A percentile compares a stretch with the other conserved stretches of the same genome.
phyloP scores from a whole-genome alignment of 2,329 filamentous ascomycete species.

The Stagonosporopsis rhizophila region DNA sequence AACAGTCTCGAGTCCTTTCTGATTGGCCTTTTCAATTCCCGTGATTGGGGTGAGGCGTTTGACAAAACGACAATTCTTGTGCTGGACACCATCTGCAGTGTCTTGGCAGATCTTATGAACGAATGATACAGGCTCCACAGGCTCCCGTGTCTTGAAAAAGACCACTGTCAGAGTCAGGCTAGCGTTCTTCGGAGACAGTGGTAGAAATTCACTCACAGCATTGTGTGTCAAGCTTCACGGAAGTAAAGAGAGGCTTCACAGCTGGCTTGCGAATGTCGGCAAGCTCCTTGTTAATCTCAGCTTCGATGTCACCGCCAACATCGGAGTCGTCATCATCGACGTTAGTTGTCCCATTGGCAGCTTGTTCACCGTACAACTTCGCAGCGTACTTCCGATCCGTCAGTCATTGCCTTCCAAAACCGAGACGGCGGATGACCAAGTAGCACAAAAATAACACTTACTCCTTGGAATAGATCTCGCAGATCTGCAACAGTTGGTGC shows the following conservation, averaged over 20 bases:
- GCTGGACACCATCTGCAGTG: conserved; percentile 58
- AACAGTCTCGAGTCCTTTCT: conserved; percentile 71
- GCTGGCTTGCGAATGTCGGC: conserved; percentile 63
- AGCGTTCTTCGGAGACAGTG: neutral
- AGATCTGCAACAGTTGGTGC: conserved; percentile 73
- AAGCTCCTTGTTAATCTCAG: conserved; percentile 75
- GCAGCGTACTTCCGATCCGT: conserved; percentile 71
- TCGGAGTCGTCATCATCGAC: conserved; percentile 49
- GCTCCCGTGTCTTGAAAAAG: conserved; percentile 64
- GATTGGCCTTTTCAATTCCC: conserved; percentile 69
- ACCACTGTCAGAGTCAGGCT: conserved; percentile 53
- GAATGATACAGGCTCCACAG: conserved; percentile 66
- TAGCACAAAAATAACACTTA: conserved; percentile 51
- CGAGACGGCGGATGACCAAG: neutral
- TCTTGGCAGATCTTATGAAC: conserved; percentile 66
- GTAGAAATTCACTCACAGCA: conserved; percentile 53
- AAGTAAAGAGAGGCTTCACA: conserved; percentile 59
- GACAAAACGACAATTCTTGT: conserved; percentile 64
- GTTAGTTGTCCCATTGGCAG: conserved; percentile 52
- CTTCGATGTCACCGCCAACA: conserved; percentile 68
- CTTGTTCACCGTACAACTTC: conserved; percentile 55
- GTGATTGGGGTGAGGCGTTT: conserved; percentile 68
- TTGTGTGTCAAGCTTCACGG: conserved; percentile 62
- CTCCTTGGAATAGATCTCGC: conserved; percentile 69
- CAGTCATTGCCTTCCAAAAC: conserved; percentile 10